Conservation (phyloP, 371 early-diverging fungal genomes). For the Polyrhizophydium stewartii region DNA sequence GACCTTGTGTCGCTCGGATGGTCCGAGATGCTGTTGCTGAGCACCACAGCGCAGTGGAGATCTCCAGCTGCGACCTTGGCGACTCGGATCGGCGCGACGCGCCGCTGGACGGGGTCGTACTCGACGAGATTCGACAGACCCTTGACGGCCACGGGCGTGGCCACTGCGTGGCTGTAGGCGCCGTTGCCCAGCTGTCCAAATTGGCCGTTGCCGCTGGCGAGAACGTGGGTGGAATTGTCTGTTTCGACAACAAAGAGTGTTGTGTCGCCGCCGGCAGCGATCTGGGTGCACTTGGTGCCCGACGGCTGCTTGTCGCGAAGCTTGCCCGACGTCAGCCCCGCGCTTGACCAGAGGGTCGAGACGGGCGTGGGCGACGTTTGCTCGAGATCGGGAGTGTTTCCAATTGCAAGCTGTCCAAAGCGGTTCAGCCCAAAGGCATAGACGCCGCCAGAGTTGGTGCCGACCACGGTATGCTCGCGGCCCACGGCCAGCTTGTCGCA, state of each 20-base stretch:
- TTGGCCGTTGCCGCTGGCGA: constrained; percentile 20
- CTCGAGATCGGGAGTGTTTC: background rate
- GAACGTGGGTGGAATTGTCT: constrained; percentile 19
- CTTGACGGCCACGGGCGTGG: constrained; percentile 13
- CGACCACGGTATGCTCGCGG: constrained; percentile 20
- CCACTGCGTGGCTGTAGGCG: constrained; percentile 19
- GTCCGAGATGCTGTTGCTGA: constrained; percentile 14
- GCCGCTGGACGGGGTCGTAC: constrained; percentile 15
- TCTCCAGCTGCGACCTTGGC: constrained; percentile 4
- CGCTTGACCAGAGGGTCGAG: background rate
- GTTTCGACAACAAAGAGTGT: constrained; percentile 24
- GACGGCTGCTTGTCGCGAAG: constrained; percentile 5
- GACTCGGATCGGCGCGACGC: constrained; percentile 21
- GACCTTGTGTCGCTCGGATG: too few species aligned
- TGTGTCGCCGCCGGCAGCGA: constrained; percentile 38
- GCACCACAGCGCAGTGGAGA: constrained; percentile 24
- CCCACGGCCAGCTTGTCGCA: constrained; percentile 29
- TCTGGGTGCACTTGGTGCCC: constrained; percentile 8
- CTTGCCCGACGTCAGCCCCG: background rate
- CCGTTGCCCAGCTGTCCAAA: constrained; percentile 33
- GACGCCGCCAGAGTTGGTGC: constrained; percentile 30
- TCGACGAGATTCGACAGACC: constrained; percentile 19
- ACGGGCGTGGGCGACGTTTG: background rate
- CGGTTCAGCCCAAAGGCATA: constrained; percentile 32
- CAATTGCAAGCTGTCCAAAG: constrained; percentile 18